Base-by-base conservation (phyloP, 768 basidiomycete species). In the Hygrophorus pudorinus region DNA sequence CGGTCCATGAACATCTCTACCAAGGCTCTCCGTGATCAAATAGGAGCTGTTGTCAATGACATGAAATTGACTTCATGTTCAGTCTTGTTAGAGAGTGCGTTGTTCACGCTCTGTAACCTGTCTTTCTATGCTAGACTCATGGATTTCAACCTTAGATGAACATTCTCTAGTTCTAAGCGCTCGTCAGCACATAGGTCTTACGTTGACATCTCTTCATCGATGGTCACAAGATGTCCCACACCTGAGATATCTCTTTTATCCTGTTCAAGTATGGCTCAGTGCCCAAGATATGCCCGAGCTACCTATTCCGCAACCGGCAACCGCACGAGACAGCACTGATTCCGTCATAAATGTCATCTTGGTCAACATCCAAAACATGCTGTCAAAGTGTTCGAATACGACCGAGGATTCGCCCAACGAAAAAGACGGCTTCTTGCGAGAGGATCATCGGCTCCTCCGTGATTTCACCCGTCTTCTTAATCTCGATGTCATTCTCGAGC, bases 331-430 rank as follows among this genome's bases (percentile, higher is more conserved):
- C 17, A 52, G 54, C 39, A 55, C 64, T 1, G 69, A 76, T 42
- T 27, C 50, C 2, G 54, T 85, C 44, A 73, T 92, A 52, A 75
- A 83, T 50, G 57, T 67, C 1, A 63, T 90, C 38, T 71, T 94
- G 16, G 59, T 86, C 24, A 69, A 68, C 27, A 71, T 82, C 16
- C 90, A 93, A 53, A 62, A 69, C 16, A 54, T 88, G 53, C 62
- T 79, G 11, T 55, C 65, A 8, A 62, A 54, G 42, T 68, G 66
- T 49, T 56, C 68, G 36, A 45, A 50, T 14, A 46, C 60, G 28
- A 51, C 59, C 29, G 61, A 63, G 38, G 48, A 45, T 29, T 13
- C 20, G 13, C n/a, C 16, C 11, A 38, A 52, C 3, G 57, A 53
- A 36, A 46, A 52, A 43, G 75, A 78, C 38, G 65, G 72, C 39